Evolutionary conservation across 1,139 yeast genomes (phyloP).

Genomic region (Geotrichum histeridarum): DNA sequence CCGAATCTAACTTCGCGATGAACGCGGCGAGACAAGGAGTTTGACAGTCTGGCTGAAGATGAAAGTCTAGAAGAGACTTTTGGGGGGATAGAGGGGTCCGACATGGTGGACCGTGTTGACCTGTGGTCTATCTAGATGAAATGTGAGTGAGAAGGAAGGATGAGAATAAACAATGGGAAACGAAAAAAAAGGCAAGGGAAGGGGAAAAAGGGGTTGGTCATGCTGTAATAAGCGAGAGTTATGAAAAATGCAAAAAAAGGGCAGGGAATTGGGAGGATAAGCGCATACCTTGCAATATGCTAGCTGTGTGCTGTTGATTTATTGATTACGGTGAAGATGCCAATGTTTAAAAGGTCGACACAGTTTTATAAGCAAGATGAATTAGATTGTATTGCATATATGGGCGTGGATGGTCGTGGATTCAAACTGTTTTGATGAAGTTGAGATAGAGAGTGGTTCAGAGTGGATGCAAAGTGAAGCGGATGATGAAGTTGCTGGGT

Average conservation of each 20-base stretch:
- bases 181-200: not conserved
- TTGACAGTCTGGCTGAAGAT: slow-evolving; percentile 20
- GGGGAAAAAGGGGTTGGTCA: not conserved
- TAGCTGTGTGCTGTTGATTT: too few relatives aligned
- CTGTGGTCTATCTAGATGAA: too few relatives aligned
- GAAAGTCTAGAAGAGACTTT: slow-evolving; percentile 20
- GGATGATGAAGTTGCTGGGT: too few relatives aligned
- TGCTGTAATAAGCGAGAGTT: not conserved
- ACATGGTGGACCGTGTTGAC: slow-evolving; percentile 9
- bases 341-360: not conserved
- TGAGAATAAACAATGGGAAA: not conserved
- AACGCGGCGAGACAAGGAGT: slow-evolving; percentile 20
- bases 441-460: too few relatives aligned
- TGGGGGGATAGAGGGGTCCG: slow-evolving; percentile 16
- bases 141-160: not conserved
- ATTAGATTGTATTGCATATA: too few relatives aligned
- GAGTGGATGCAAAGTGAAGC: too few relatives aligned
- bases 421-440: too few relatives aligned
- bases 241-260: too few relatives aligned
- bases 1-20: slow-evolving; percentile 57
- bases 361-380: too few relatives aligned
- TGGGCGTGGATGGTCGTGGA: too few relatives aligned
- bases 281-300: too few relatives aligned
- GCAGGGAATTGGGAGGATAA: not conserved
- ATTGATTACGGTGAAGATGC: not conserved